Evolutionary conservation across 495 filamentous ascomycete genomes (phyloP).

Genomic region (Aspergillus diversus): DNA sequence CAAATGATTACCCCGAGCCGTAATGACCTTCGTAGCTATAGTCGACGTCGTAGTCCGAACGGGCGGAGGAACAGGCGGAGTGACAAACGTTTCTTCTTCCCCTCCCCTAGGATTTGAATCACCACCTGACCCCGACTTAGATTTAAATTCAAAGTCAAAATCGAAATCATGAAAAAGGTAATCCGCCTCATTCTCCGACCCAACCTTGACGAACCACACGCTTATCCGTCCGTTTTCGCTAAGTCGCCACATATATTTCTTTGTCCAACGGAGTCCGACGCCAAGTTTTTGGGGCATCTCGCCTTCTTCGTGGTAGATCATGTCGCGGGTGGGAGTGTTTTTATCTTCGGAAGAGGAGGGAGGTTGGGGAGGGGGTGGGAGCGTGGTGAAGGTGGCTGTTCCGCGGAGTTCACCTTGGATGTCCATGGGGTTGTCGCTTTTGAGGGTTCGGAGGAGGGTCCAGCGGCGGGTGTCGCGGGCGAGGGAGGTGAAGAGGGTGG

Average conservation of each 20-base stretch:
- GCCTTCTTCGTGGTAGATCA: constrained; percentile 52
- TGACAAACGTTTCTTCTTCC: constrained; percentile 26
- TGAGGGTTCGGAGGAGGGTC: constrained; percentile 46
- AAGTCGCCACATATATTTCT: constrained; percentile 53
- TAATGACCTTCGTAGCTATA: constrained; percentile 32
- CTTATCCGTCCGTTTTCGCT: constrained; percentile 38
- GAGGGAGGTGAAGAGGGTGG: constrained; percentile 39
- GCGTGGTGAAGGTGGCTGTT: constrained; percentile 43
- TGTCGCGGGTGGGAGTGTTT: constrained; percentile 23
- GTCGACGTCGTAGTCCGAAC: neutral
- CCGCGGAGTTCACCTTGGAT: constrained; percentile 46
- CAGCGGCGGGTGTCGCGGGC: constrained; percentile 32
- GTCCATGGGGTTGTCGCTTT: constrained; percentile 47
- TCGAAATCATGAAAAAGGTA: constrained; percentile 53
- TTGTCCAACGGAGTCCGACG: constrained; percentile 43
- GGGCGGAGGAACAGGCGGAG: constrained; percentile 33
- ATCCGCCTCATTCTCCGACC: constrained; percentile 42
- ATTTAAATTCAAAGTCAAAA: constrained; percentile 20
- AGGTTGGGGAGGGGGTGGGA: constrained; percentile 20
- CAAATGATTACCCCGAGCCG: constrained; percentile 47
- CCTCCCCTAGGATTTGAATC: neutral
- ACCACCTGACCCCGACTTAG: constrained; percentile 7
- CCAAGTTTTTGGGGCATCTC: constrained; percentile 36
- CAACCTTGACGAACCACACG: constrained; percentile 52
- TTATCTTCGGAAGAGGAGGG: constrained; percentile 3